These are phyloP conservation scores for Fusarium circinatum DNA, from an alignment of 2,329 filamentous ascomycete genomes.

Conservation along the genomic window DNA sequence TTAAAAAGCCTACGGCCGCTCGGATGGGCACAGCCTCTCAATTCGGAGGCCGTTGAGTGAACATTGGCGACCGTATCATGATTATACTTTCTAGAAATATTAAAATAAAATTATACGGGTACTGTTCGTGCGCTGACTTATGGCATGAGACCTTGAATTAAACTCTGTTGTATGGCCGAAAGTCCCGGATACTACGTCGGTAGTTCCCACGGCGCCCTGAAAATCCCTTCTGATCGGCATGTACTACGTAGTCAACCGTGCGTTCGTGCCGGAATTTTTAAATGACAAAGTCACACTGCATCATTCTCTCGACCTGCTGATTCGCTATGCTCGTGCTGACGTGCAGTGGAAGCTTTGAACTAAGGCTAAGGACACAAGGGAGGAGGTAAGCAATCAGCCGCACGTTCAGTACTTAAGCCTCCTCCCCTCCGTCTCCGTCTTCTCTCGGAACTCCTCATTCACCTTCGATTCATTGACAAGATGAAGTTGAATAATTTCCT, in stretches of 20 bases:
- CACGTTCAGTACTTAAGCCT: background rate
- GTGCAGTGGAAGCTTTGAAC: background rate
- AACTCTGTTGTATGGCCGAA: slow-evolving; percentile 8
- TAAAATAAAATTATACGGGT: background rate
- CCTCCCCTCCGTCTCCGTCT: background rate
- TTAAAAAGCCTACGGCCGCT: background rate
- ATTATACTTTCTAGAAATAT: background rate
- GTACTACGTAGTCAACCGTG: background rate
- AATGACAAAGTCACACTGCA: background rate
- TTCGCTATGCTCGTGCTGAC: background rate
- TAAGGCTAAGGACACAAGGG: background rate
- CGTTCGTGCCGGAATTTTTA: background rate
- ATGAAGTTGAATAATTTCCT: background rate
- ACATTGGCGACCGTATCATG: no score
- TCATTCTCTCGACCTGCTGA: background rate
- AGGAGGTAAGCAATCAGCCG: background rate
- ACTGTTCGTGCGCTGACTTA: background rate
- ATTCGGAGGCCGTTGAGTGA: background rate
- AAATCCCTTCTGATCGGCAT: background rate
- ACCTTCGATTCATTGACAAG: background rate
- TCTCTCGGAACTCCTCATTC: background rate
- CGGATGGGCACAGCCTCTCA: background rate
- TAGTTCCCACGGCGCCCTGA: background rate
- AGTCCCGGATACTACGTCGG: slow-evolving; percentile 4
- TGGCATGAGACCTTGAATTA: slow-evolving; percentile 8